A percentile compares a stretch with the other conserved stretches of the same genome.
Evolutionary conservation across 2,329 filamentous ascomycete genomes (phyloP).

Genomic region (Fusarium duplospermum): DNA sequence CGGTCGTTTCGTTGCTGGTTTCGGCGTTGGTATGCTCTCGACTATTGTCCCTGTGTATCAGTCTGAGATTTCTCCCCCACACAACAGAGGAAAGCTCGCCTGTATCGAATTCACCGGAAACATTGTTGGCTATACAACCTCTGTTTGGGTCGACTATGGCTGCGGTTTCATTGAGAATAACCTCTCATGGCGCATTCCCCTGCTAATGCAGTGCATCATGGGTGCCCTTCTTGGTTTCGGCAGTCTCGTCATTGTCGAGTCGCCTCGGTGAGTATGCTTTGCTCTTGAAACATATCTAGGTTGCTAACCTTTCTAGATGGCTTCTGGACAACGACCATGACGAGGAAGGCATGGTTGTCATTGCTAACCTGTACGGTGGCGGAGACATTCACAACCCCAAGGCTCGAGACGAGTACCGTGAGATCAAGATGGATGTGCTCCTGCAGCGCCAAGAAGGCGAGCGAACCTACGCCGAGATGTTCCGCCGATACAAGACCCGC

Average conservation of each 20-base stretch:
- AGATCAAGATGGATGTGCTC: conserved; percentile 98
- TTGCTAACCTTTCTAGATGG: conserved; percentile 72
- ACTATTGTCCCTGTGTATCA: conserved; percentile 95
- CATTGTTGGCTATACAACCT: conserved; percentile 93
- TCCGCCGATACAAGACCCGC: conserved; percentile 87
- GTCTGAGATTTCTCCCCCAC: conserved; percentile 94
- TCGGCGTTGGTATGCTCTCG: conserved; percentile 88
- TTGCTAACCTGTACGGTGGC: conserved; percentile 95
- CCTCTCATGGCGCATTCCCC: conserved; percentile 88
- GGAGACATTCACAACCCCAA: conserved; percentile 95
- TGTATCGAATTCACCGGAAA: conserved; percentile 99
- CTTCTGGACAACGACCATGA: conserved; percentile 97
- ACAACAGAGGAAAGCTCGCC: conserved; percentile 93
- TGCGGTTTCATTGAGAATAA: conserved; percentile 90
- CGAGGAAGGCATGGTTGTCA: conserved; percentile 97
- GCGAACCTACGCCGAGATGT: conserved; percentile 93
- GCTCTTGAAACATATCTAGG: conserved; percentile 8
- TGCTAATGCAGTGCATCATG: conserved; percentile 96
- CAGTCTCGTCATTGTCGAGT: conserved; percentile 94
- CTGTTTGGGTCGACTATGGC: conserved; percentile 98
- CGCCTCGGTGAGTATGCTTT: conserved; percentile 76
- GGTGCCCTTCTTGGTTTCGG: conserved; percentile 85
- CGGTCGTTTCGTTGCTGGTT: conserved; percentile 84
- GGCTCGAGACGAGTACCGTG: conserved; percentile 94
- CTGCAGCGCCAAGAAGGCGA: conserved; percentile 95